Conservation (phyloP, 2,329 filamentous ascomycete species). For the Hymenoscyphus salicellus region DNA sequence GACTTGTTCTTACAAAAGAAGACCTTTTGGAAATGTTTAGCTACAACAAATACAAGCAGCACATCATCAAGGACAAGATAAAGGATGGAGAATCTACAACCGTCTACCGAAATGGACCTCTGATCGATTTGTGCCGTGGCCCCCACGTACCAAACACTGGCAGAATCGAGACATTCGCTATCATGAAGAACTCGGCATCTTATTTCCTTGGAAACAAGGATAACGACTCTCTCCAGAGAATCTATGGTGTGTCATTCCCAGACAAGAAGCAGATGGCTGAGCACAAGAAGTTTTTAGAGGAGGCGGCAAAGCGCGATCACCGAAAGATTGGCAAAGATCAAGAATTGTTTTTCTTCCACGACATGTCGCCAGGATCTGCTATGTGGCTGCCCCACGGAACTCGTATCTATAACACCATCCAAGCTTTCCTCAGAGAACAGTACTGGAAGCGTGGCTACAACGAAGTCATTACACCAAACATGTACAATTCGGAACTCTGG, state of each 20-base stretch:
- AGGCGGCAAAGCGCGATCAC: conserved; percentile 97
- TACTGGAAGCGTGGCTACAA: conserved; percentile 93
- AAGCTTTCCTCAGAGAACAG: conserved; percentile 76
- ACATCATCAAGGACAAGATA: conserved; percentile 94
- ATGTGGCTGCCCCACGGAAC: conserved; percentile 93
- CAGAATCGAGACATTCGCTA: conserved; percentile 89
- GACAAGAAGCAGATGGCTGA: conserved; percentile 94
- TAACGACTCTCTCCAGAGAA: conserved; percentile 93
- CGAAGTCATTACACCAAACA: conserved; percentile 93
- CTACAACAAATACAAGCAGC: conserved; percentile 97
- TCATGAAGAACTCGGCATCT: conserved; percentile 74
- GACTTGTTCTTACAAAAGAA: conserved; percentile 83
- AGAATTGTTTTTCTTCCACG: conserved; percentile 96
- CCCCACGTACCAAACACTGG: conserved; percentile 93
- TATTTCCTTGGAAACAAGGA: conserved; percentile 93
- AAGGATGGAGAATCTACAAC: conserved; percentile 86
- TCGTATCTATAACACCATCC: conserved; percentile 87
- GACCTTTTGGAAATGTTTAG: conserved; percentile 93
- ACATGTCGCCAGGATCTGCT: conserved; percentile 85
- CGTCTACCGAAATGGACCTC: conserved; percentile 84
- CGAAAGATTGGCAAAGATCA: conserved; percentile 91
- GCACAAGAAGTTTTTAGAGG: conserved; percentile 91
- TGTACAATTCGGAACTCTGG: conserved; percentile 93
- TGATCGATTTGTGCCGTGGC: conserved; percentile 93
- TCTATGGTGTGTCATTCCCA: conserved; percentile 93